A percentile compares a stretch with the other conserved stretches of the same genome.
These are phyloP conservation scores for Dendrostoma leiphaemia DNA, from an alignment of 2,329 filamentous ascomycete species.

Conservation along the genomic window DNA sequence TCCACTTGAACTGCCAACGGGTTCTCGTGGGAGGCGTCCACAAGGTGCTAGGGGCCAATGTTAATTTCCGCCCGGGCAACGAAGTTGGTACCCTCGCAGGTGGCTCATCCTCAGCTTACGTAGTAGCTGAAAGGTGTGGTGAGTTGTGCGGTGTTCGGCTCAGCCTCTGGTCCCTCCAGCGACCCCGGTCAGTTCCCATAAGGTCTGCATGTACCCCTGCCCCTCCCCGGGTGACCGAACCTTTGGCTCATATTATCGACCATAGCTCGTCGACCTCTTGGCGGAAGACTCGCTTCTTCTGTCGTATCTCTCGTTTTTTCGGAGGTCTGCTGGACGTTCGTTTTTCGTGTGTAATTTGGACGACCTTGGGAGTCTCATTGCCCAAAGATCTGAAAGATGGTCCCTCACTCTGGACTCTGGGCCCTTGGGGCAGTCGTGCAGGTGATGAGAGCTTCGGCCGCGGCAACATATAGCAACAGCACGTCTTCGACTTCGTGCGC, in stretches of 20 bases:
- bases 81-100: constrained; percentile 3
- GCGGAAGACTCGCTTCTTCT: constrained; percentile 9
- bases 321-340: constrained; percentile 11
- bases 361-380: constrained; percentile 4
- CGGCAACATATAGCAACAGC: constrained; percentile 7
- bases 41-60: neutral
- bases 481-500: constrained; percentile 8
- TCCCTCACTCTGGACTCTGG: constrained; percentile 13
- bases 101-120: constrained; percentile 7
- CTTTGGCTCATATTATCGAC: constrained; percentile 5
- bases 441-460: constrained; percentile 7
- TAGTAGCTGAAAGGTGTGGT: constrained; percentile 1
- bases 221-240: neutral
- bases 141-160: neutral
- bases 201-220: constrained; percentile 10
- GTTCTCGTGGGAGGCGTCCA: constrained; percentile 2
- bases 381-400: constrained; percentile 8
- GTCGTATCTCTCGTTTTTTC: constrained; percentile 11
- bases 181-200: constrained; percentile 9
- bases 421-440: constrained; percentile 12
- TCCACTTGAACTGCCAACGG: neutral
- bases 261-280: constrained; percentile 8
- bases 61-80: constrained; percentile 1
- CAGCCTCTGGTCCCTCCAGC: constrained; percentile 3
- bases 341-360: constrained; percentile 1